Percentiles rank a stretch among this genome's conserved stretches.
phyloP scores from a whole-genome alignment of 805 yeast genomes.

The Cyberlindnera japonica region DNA sequence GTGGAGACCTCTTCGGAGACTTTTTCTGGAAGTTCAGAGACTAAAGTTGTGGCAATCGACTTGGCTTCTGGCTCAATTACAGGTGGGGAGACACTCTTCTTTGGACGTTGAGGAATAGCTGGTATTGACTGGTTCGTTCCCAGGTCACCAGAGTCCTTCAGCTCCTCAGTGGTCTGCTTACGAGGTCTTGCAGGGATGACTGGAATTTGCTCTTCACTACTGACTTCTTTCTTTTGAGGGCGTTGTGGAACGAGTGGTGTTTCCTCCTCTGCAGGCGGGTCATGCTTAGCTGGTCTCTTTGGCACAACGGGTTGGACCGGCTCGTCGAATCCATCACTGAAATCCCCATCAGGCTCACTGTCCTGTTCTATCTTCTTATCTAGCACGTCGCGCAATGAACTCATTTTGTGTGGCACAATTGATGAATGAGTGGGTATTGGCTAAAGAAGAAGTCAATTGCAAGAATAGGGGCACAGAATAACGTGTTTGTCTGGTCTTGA shows the following conservation, averaged over 20 bases:
- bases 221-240: conserved; percentile 7
- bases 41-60: too few species aligned
- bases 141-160: background rate
- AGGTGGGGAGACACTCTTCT: too few species aligned
- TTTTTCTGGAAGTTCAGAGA: too few species aligned
- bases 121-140: conserved; percentile 3
- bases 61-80: too few species aligned
- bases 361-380: conserved; percentile 5
- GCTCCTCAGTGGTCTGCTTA: conserved; percentile 2
- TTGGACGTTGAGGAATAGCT: conserved; percentile 13
- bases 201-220: background rate
- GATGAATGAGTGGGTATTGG: too few species aligned
- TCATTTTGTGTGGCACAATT: too few species aligned
- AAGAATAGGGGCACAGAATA: background rate
- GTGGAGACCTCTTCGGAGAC: too few species aligned
- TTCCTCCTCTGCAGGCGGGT: background rate
- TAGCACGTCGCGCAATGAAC: conserved; percentile 3
- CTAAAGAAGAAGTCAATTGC: background rate
- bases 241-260: conserved; percentile 14
- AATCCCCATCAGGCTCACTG: background rate
- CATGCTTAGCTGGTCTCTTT: conserved; percentile 10
- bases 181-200: conserved; percentile 13
- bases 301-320: conserved; percentile 13
- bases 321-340: background rate
- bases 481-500: conserved; percentile 1